Evolutionary conservation across 2,329 filamentous ascomycete species (phyloP).

Genomic region (Epichloe coenophiala): DNA sequence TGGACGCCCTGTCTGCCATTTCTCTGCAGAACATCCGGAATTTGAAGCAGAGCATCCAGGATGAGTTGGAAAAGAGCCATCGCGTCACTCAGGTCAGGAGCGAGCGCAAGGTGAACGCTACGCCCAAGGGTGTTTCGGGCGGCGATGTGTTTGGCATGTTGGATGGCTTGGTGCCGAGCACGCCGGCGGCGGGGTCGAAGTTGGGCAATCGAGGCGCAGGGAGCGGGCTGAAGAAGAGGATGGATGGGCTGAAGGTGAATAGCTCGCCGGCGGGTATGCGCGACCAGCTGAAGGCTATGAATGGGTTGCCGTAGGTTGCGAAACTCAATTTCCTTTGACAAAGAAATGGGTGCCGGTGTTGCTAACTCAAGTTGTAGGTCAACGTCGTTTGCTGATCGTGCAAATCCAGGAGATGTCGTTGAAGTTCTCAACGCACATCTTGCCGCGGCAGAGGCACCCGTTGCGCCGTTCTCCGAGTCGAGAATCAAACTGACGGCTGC

Average conservation of each 20-base stretch:
- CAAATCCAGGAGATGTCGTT: constrained; percentile 66
- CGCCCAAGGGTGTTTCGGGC: constrained; percentile 45
- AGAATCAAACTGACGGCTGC: constrained; percentile 76
- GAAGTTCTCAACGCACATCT: constrained; percentile 76
- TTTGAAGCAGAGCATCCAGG: constrained; percentile 79
- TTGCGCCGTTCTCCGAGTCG: constrained; percentile 58
- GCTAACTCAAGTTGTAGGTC: constrained; percentile 8
- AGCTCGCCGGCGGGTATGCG: constrained; percentile 22
- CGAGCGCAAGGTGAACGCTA: constrained; percentile 48
- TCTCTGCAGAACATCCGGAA: constrained; percentile 58
- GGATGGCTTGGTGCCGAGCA: constrained; percentile 55
- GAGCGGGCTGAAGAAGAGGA: constrained; percentile 19
- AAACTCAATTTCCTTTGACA: background rate
- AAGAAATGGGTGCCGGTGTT: background rate
- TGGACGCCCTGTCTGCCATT: constrained; percentile 51
- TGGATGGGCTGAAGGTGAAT: constrained; percentile 15
- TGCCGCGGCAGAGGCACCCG: constrained; percentile 49
- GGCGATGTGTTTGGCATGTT: constrained; percentile 77
- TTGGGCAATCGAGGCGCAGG: constrained; percentile 22
- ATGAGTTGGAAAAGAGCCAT: constrained; percentile 65
- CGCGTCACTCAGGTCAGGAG: constrained; percentile 49
- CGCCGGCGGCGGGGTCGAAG: constrained; percentile 33
- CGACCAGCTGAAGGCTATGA: constrained; percentile 20
- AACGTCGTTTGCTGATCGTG: constrained; percentile 54
- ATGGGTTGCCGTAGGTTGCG: constrained; percentile 15